phyloP scores from a whole-genome alignment of 768 basidiomycete species.

The Sistotremastrum suecicum region DNA sequence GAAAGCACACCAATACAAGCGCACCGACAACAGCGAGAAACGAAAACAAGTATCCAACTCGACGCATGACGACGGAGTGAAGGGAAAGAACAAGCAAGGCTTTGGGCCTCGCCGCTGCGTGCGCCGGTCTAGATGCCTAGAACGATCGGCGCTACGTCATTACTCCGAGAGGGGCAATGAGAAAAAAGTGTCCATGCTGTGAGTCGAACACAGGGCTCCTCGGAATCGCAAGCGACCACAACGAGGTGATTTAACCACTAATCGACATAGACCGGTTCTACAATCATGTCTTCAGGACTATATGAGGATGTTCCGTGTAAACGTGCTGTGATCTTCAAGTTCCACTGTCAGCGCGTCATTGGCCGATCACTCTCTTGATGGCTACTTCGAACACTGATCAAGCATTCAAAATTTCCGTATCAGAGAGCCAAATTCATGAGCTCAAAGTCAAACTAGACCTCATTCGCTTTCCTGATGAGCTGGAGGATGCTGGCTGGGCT shows the following conservation, averaged over 20 bases:
- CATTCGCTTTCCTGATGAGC: slow-evolving; percentile 40
- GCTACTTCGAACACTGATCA: slow-evolving; percentile 3
- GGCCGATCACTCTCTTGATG: too few relatives aligned
- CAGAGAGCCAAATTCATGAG: slow-evolving; percentile 25
- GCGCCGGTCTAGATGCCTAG: too few relatives aligned
- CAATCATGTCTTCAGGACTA: too few relatives aligned
- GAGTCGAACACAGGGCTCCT: slow-evolving; percentile 8
- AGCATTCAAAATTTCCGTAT: slow-evolving; percentile 33
- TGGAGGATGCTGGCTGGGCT: slow-evolving; percentile 33
- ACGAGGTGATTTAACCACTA: slow-evolving; percentile 9
- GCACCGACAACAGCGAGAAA: too few relatives aligned
- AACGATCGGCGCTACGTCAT: background rate
- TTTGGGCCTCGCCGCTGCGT: too few relatives aligned
- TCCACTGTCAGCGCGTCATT: too few relatives aligned
- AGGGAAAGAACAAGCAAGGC: too few relatives aligned
- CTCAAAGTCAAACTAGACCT: slow-evolving; percentile 34
- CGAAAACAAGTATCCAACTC: too few relatives aligned
- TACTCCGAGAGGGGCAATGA: background rate
- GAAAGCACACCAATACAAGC: too few relatives aligned
- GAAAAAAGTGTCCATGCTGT: slow-evolving; percentile 6
- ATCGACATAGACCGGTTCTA: background rate
- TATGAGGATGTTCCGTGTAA: too few relatives aligned
- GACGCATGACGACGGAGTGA: too few relatives aligned
- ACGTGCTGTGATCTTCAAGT: too few relatives aligned
- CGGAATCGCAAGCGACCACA: slow-evolving; percentile 3